Percentiles rank a stretch among this genome's conserved stretches.
phyloP scores from a whole-genome alignment of 2,329 filamentous ascomycete genomes.

The Microdochium paspali region DNA sequence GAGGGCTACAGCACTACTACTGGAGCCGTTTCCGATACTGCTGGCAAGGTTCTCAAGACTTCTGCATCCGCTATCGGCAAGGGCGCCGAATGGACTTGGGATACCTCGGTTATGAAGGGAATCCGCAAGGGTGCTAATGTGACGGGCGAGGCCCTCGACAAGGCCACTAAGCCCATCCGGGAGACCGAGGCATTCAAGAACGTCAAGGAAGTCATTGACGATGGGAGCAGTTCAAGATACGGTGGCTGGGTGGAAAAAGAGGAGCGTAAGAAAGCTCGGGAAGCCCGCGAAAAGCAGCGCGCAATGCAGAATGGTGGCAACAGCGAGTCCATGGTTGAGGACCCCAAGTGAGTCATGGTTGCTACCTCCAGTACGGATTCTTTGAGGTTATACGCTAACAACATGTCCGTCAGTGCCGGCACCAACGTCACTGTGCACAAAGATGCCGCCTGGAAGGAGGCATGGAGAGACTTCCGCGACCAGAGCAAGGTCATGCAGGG shows the following conservation, averaged over 20 bases:
- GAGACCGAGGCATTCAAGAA: constrained; percentile 92
- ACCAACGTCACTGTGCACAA: constrained; percentile 95
- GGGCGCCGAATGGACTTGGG: constrained; percentile 93
- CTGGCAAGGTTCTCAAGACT: constrained; percentile 70
- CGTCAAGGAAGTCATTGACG: constrained; percentile 92
- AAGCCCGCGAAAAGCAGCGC: constrained; percentile 59
- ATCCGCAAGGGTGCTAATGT: constrained; percentile 77
- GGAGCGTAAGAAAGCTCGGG: constrained; percentile 73
- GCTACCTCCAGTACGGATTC: too few relatives aligned
- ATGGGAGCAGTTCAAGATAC: constrained; percentile 91
- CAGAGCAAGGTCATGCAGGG: constrained; percentile 81
- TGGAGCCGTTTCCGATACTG: constrained; percentile 70
- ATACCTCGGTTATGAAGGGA: constrained; percentile 86
- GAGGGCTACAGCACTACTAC: constrained; percentile 83
- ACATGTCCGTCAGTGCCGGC: constrained; percentile 55
- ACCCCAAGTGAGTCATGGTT: constrained; percentile 64
- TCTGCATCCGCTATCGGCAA: constrained; percentile 84
- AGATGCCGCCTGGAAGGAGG: constrained; percentile 94
- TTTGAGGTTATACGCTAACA: too few relatives aligned
- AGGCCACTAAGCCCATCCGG: constrained; percentile 87
- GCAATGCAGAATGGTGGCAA: constrained; percentile 36
- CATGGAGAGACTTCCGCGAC: constrained; percentile 95
- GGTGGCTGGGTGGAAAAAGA: constrained; percentile 97
- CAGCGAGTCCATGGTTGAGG: constrained; percentile 63
- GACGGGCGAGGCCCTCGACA: constrained; percentile 81